A percentile compares a stretch with the other conserved stretches of the same genome.
These are phyloP conservation scores for Tillandsia leiboldiana DNA, from an alignment of 176 grass and related monocot species.

Conservation along the genomic window DNA sequence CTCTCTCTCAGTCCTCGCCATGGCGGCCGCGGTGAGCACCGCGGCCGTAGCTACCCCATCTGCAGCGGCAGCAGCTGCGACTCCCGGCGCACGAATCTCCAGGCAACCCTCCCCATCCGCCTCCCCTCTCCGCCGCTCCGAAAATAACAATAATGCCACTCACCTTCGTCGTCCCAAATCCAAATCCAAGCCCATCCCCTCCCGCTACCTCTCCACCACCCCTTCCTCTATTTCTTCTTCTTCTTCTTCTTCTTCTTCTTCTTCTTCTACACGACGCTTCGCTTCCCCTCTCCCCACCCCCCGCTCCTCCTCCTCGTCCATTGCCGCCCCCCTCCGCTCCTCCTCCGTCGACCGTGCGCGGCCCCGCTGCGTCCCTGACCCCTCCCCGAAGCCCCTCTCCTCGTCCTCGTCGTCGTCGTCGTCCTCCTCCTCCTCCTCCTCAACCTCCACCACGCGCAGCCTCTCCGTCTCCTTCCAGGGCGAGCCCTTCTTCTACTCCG, in stretches of 20 bases:
- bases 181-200: slow-evolving; percentile 8
- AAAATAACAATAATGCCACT: slow-evolving; percentile 16
- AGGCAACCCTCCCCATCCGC: background rate
- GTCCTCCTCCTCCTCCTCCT: slow-evolving; percentile 36
- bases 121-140: background rate
- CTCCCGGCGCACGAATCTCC: background rate
- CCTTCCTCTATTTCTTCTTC: background rate
- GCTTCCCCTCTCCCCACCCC: slow-evolving; percentile 7
- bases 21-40: background rate
- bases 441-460: slow-evolving; percentile 60
- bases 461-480: slow-evolving; percentile 99
- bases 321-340: background rate
- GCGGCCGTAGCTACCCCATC: background rate
- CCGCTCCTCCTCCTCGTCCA: background rate
- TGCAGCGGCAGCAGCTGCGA: background rate
- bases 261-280: slow-evolving; percentile 1
- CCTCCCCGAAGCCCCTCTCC: slow-evolving; percentile 18
- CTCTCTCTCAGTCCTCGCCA: background rate
- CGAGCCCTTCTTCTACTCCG: slow-evolving; percentile 72
- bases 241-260: background rate
- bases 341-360: slow-evolving; percentile 14
- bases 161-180: background rate
- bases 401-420: slow-evolving; percentile 26
- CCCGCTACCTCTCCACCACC: slow-evolving; percentile 10
- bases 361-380: slow-evolving; percentile 25